Evolutionary conservation across 768 basidiomycete species (phyloP).

Genomic region (Chalciporus piperatus): DNA sequence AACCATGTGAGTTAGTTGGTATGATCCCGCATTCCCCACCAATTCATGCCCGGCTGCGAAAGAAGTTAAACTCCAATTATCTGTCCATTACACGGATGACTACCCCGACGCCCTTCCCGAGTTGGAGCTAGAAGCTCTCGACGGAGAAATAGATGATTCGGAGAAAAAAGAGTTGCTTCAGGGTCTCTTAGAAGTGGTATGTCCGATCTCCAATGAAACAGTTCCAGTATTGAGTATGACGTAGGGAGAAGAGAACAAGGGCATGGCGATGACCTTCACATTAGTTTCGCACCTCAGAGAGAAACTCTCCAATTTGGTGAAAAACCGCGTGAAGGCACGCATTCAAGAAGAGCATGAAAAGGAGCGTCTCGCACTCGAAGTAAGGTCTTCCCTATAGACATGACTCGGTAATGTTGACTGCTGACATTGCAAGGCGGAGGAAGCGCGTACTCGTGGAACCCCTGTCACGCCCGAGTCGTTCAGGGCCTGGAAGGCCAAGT

Average conservation of each 20-base stretch:
- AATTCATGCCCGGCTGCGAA: conserved; percentile 10
- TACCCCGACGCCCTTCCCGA: conserved; percentile 87
- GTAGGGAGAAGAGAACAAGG: conserved; percentile 81
- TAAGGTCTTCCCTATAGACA: conserved; percentile 27
- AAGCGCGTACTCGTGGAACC: conserved; percentile 87
- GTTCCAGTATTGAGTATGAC: not conserved
- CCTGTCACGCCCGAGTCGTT: conserved; percentile 84
- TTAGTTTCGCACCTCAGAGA: conserved; percentile 85
- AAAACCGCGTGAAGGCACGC: conserved; percentile 51
- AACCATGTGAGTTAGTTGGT: conserved; percentile 44
- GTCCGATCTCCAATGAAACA: conserved; percentile 20
- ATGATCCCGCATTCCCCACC: conserved; percentile 1
- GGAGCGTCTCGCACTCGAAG: conserved; percentile 75
- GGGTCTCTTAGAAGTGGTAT: conserved; percentile 55
- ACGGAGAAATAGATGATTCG: conserved; percentile 61
- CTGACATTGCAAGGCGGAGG: conserved; percentile 62
- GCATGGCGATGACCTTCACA: conserved; percentile 98
- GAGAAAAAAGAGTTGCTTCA: conserved; percentile 55
- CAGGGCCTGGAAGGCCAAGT: conserved; percentile 73
- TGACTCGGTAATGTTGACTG: not conserved
- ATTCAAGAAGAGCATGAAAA: conserved; percentile 67
- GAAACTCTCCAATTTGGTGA: conserved; percentile 62
- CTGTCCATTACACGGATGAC: conserved; percentile 71
- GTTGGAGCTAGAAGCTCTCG: conserved; percentile 59
- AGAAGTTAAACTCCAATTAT: conserved; percentile 73